Evolutionary conservation across 371 early-diverging fungal species (phyloP).

Genomic region (Circinella umbellata): DNA sequence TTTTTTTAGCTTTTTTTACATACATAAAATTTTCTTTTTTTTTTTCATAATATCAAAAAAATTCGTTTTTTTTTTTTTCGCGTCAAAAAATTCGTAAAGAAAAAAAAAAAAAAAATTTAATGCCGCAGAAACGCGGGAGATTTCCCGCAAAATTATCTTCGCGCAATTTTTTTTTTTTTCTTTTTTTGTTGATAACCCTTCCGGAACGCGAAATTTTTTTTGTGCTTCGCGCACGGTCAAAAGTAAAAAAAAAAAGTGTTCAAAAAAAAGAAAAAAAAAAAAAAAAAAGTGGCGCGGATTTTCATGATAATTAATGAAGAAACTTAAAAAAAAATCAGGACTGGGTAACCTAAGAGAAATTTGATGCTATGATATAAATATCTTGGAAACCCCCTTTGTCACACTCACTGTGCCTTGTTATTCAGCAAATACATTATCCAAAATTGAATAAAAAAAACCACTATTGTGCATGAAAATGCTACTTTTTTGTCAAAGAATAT

Average conservation of each 20-base stretch:
- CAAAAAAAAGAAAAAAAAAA: background rate
- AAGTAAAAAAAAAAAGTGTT: background rate
- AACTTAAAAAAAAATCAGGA: no score
- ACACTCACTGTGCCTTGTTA: no score
- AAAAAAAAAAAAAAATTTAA: no score
- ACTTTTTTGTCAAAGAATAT: no score
- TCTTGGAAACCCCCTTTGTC: no score
- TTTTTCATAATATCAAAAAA: background rate
- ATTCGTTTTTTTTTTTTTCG: background rate
- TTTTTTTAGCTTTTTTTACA: background rate
- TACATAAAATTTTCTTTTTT: background rate
- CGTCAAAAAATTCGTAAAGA: background rate
- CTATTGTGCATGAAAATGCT: no score
- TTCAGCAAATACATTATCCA: no score
- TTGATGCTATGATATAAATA: no score
- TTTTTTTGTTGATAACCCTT: no score
- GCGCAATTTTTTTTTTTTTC: conserved; percentile 7
- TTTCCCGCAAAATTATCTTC: background rate
- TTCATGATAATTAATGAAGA: background rate
- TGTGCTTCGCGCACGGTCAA: background rate
- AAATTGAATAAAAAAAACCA: no score
- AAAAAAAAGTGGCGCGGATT: background rate
- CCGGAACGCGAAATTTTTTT: background rate
- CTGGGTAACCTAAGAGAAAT: no score
- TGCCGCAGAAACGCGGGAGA: conserved; percentile 1